A percentile compares a stretch with the other conserved stretches of the same genome.
These are phyloP conservation scores for Cladophialophora psammophila DNA, from an alignment of 2,329 filamentous ascomycete genomes.

Conservation along the genomic window DNA sequence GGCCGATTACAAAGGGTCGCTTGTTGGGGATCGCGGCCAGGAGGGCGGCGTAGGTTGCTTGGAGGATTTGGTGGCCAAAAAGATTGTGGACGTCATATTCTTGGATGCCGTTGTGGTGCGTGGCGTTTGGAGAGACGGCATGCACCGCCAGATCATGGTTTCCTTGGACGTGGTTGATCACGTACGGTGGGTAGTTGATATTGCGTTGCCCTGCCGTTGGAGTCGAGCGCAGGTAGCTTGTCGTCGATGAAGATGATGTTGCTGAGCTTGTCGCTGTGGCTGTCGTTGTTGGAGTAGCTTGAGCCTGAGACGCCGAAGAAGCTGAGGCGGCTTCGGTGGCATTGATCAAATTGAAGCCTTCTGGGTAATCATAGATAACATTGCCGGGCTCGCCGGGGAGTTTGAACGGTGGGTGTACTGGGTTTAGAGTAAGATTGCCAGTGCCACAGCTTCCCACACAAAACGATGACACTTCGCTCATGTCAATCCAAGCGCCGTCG, in stretches of 20 bases:
- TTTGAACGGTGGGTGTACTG: conserved; percentile 70
- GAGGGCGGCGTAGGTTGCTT: conserved; percentile 77
- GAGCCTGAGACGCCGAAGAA: conserved; percentile 61
- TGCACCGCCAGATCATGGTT: conserved; percentile 70
- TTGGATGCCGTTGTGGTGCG: conserved; percentile 72
- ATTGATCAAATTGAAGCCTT: conserved; percentile 74
- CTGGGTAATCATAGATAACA: conserved; percentile 68
- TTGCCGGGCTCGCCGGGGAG: conserved; percentile 71
- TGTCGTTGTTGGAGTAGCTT: conserved; percentile 53
- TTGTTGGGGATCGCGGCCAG: conserved; percentile 68
- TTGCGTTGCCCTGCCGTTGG: conserved; percentile 70
- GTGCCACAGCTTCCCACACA: conserved; percentile 77
- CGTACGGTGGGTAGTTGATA: conserved; percentile 77
- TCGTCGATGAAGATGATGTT: conserved; percentile 45
- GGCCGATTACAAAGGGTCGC: conserved; percentile 83
- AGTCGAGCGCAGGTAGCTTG: conserved; percentile 63
- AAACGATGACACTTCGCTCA: conserved; percentile 68
- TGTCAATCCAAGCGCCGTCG: conserved; percentile 67
- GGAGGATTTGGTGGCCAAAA: conserved; percentile 76
- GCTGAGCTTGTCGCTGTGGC: conserved; percentile 39
- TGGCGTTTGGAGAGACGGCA: conserved; percentile 78
- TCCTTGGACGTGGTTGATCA: conserved; percentile 75
- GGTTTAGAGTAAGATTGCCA: conserved; percentile 69
- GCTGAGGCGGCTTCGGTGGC: conserved; percentile 70
- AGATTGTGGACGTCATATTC: conserved; percentile 86